Evolutionary conservation across 345 rosid genomes (phyloP).

Genomic region (Raphanus raphanistrum): DNA sequence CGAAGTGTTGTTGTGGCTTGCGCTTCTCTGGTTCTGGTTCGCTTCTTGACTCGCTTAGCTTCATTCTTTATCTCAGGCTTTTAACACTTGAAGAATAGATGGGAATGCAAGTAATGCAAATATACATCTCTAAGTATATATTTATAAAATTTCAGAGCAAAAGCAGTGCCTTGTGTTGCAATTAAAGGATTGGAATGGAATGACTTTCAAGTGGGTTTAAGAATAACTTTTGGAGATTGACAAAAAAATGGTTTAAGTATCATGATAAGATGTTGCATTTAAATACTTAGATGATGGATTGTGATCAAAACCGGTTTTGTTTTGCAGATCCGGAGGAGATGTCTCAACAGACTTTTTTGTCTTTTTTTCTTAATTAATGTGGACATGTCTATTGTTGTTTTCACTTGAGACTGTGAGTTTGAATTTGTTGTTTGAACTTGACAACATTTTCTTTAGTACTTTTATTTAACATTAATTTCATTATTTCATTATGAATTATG

Average conservation of each 20-base stretch:
- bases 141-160: not conserved
- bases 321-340: not conserved
- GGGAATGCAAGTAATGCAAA: not conserved
- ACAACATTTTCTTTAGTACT: not conserved
- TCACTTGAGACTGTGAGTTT: not conserved
- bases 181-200: slow-evolving; percentile 25
- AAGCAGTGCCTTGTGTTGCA: slow-evolving; percentile 29
- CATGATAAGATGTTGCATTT: not conserved
- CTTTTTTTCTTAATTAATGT: not conserved
- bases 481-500: not conserved
- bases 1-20: slow-evolving; percentile 28
- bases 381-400: not conserved
- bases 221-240: slow-evolving; percentile 12
- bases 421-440: not conserved
- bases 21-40: slow-evolving; percentile 35
- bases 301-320: not conserved
- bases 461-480: not conserved
- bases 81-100: not conserved
- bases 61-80: slow-evolving; percentile 28
- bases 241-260: not conserved
- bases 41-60: slow-evolving; percentile 33
- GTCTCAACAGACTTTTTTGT: not conserved
- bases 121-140: not conserved
- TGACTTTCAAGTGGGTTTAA: slow-evolving; percentile 3
- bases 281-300: not conserved